Conservation (phyloP, 1,139 yeast species). For the Blastobotrys raffinosifermentans region DNA sequence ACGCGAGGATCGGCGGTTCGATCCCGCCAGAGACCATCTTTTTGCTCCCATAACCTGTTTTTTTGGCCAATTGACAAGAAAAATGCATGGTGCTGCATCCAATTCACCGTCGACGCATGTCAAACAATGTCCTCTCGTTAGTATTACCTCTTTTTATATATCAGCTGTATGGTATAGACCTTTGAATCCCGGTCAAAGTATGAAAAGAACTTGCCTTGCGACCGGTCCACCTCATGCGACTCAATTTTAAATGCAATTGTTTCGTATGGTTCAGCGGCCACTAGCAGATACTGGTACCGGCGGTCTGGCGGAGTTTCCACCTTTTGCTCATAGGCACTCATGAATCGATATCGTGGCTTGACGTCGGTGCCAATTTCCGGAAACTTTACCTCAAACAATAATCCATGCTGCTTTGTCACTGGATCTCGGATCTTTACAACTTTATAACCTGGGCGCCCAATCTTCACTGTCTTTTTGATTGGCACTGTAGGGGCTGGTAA, state of each 20-base stretch:
- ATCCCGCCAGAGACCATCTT: conserved; percentile 4
- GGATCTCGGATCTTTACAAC: conserved; percentile 64
- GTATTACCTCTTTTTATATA: too few relatives aligned
- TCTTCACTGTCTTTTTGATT: conserved; percentile 52
- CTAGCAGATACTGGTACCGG: conserved; percentile 57
- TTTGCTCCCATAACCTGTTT: too few relatives aligned
- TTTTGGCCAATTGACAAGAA: too few relatives aligned
- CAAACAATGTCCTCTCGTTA: too few relatives aligned
- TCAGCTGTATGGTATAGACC: conserved; percentile 57
- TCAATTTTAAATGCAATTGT: conserved; percentile 69
- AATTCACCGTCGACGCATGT: too few relatives aligned
- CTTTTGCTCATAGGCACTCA: conserved; percentile 68
- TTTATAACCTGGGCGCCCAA: conserved; percentile 68
- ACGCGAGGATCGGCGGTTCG: conserved; percentile 4
- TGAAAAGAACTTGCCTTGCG: conserved; percentile 53
- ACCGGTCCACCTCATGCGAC: conserved; percentile 47
- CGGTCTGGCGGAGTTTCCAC: conserved; percentile 40
- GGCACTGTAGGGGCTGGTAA: conserved; percentile 22
- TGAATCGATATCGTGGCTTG: conserved; percentile 61
- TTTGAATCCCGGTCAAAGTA: conserved; percentile 64
- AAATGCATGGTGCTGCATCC: too few relatives aligned
- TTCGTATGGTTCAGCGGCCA: conserved; percentile 82
- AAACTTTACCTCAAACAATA: conserved; percentile 52
- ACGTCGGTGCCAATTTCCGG: conserved; percentile 44
- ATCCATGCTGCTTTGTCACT: conserved; percentile 50